Conservation (phyloP, 257 asterid species). For the Nicotiana sylvestris region DNA sequence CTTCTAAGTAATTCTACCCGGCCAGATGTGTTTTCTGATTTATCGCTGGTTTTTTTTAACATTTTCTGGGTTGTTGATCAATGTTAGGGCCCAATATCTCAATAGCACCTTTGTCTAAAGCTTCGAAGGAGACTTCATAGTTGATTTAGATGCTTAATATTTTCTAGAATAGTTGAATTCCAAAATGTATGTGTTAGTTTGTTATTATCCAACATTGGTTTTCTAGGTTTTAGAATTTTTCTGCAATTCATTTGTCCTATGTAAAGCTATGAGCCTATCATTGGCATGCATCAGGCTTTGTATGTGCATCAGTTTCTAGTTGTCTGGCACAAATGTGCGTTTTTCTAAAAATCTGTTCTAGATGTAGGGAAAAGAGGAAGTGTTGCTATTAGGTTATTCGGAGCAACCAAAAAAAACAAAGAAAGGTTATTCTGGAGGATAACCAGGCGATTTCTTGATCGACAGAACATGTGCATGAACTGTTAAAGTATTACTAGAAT, state of each 20-base stretch:
- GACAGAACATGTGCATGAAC: background rate
- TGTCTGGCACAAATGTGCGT: background rate
- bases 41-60: background rate
- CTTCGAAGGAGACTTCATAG: no score
- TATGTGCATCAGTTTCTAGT: background rate
- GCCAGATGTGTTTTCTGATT: background rate
- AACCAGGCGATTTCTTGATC: background rate
- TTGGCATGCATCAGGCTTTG: background rate
- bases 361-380: background rate
- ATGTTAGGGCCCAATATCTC: no score
- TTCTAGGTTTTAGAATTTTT: background rate
- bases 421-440: background rate
- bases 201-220: background rate
- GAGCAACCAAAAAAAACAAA: background rate
- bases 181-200: background rate
- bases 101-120: no score
- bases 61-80: background rate
- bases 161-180: background rate
- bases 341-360: background rate
- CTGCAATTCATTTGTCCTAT: background rate
- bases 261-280: background rate
- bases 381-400: background rate
- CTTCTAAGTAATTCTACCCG: background rate
- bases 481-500: background rate
- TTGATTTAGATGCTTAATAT: background rate